Base-by-base conservation (phyloP, 1,284 basidiomycete genomes). In the Ceraceosorus bombacis region DNA sequence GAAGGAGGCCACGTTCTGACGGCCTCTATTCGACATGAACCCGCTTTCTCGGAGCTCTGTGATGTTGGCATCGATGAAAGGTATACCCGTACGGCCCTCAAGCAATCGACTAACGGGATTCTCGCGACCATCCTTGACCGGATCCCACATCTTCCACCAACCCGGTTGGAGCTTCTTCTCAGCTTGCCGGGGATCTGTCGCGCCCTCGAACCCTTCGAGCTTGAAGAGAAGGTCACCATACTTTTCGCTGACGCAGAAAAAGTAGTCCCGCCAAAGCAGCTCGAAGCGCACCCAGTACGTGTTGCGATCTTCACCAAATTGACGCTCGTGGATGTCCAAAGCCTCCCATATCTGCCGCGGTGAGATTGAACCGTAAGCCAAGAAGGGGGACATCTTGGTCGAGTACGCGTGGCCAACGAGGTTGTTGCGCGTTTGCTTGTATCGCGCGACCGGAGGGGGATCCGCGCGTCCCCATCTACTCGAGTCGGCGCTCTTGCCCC, bases 1-100 rank as follows among this genome's bases (percentile, higher is more conserved):
- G 78, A 82, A 84, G 57, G 80, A 82, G 4, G 82, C 83, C 0
- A 83, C 81, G 68, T 83, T 84, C 70, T 83, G 83, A 36, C 83
- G 78, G 4, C 82, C 81, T 41, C 83, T 78, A 46, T 74, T 74
- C 46, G 63, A 66, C 70, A 74, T 71, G 58, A 74, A 74, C 37
- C 72, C 82, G 5, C 81, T 81, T 57, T 80, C 74, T 7, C 72
- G 68, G 41, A 83, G 72, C 69, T 84, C 83, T 36, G 78, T 69
- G 76, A 83, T 82, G 72, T 81, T 81, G 52, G 83, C 83, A 63
- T 83, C 82, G 59, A 84, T 79, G 61, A 83, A 82, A 0, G 82
- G 82, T 3, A 82, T 80, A 3, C 82, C 82, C 12, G 82, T 84
- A 37, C 74, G 73, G 1, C 82, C 83, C 57, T 81, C 77, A 53